A percentile compares a stretch with the other conserved stretches of the same genome.
phyloP scores from a whole-genome alignment of 2,329 filamentous ascomycete species.

The Basipetospora chlamydospora region DNA sequence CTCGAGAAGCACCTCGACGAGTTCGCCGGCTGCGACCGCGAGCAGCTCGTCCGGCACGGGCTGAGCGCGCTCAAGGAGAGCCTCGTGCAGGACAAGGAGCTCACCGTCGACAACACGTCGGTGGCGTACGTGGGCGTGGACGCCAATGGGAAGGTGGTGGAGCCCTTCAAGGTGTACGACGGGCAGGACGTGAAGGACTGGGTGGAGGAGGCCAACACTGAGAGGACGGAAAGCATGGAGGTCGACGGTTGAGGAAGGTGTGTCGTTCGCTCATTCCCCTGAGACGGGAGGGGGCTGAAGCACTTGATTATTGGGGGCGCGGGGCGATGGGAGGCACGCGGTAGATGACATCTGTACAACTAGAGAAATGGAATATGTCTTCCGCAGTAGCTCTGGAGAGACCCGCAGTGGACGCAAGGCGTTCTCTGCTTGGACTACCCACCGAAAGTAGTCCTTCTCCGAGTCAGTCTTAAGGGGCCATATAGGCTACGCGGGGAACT shows the following conservation, averaged over 20 bases:
- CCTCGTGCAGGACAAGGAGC: slow-evolving; percentile 89
- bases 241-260: slow-evolving; percentile 15
- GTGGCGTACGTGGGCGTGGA: slow-evolving; percentile 65
- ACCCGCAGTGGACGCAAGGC: too few species aligned
- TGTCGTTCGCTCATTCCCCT: too few species aligned
- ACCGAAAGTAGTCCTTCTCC: too few species aligned
- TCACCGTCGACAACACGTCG: slow-evolving; percentile 94
- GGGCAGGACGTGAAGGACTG: slow-evolving; percentile 74
- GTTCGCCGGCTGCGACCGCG: slow-evolving; percentile 61
- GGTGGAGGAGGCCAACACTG: slow-evolving; percentile 52
- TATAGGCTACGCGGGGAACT: too few species aligned
- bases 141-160: slow-evolving; percentile 31
- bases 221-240: slow-evolving; percentile 23
- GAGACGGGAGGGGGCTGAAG: slow-evolving; percentile 20
- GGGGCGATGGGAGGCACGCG: background rate
- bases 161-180: slow-evolving; percentile 84
- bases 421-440: too few species aligned
- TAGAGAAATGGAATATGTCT: slow-evolving; percentile 1
- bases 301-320: background rate
- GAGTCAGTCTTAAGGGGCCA: too few species aligned
- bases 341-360: slow-evolving; percentile 4
- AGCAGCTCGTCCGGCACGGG: slow-evolving; percentile 84
- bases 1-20: slow-evolving; percentile 80
- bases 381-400: too few species aligned
- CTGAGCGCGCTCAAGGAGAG: slow-evolving; percentile 88